phyloP scores from a whole-genome alignment of 23 red algal species.

The Gracilaria vermiculophylla region DNA sequence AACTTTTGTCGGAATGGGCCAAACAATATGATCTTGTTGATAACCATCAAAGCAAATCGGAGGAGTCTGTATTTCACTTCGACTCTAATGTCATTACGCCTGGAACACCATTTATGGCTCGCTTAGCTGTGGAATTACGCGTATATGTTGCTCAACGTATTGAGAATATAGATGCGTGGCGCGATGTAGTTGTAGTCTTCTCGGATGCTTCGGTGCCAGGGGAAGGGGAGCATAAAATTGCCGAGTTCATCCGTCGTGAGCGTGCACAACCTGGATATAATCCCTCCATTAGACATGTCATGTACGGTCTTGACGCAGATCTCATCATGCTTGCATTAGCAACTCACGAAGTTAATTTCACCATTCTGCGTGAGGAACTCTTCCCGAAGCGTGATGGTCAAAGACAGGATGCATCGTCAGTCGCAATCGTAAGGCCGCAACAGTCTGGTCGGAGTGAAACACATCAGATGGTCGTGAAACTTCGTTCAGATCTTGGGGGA shows the following conservation, averaged over 20 bases:
- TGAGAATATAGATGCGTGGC: conserved; percentile 39
- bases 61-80: conserved; percentile 39
- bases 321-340: conserved; percentile 98
- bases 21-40: conserved; percentile 17
- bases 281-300: conserved; percentile 69
- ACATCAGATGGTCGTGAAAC: neutral
- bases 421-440: neutral
- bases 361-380: conserved; percentile 87
- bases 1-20: conserved; percentile 71
- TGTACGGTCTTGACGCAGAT: conserved; percentile 99
- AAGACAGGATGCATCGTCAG: neutral
- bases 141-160: conserved; percentile 66
- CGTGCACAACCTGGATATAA: conserved; percentile 67
- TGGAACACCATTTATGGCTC: conserved; percentile 94
- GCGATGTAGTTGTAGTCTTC: conserved; percentile 68
- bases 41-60: neutral
- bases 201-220: conserved; percentile 89
- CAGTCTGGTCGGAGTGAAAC: neutral
- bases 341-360: conserved; percentile 94
- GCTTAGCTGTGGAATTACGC: conserved; percentile 70
- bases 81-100: conserved; percentile 99
- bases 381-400: conserved; percentile 34
- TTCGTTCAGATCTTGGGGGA: conserved; percentile 59
- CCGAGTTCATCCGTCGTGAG: conserved; percentile 91
- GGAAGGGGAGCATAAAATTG: conserved; percentile 99